Base-by-base conservation (phyloP, 1,284 basidiomycete genomes). In the Cryptococcus floricola region DNA sequence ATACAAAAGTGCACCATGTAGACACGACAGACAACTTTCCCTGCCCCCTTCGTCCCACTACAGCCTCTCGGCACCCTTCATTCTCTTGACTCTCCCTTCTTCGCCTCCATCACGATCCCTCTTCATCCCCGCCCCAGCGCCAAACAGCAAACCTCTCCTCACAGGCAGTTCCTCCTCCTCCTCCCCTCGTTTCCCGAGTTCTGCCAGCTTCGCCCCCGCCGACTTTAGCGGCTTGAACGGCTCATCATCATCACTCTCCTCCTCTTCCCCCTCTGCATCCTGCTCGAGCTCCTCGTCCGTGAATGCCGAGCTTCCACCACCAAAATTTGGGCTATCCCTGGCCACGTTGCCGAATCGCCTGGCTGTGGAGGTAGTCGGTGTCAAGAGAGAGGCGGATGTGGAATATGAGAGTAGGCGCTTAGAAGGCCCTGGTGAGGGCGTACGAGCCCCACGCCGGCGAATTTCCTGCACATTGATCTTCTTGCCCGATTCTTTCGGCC, bases 141-240 rank as follows among this genome's bases (percentile, higher is more conserved):
- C 48, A 60, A 68, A 68, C 14, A 68, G 39, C 50, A 68, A 48
- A 18, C 66, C 66, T 48, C 63, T 57, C 52, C 64, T 59, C n/a
- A 58, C 60, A 12, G 61, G 63, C 56, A 66, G 34, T 31, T 49
- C 56, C 34, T 61, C 58, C 10, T 68, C 64, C 23, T 57, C 59
- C 41, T 56, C 56, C 7, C 10, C 31, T 34, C 31, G 31, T 3
- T 34, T 34, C 31, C 31, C 31, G 2, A 6, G 31, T 34, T 10
- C 31, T 34, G 31, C 31, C 10, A 34, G 31, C 31, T 34, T 34
- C 31, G 31, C 31, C 7, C 31, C 31, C 1, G 10, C 31, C 31
- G 31, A 34, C 31, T 34, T 34, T 6, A 34, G 6, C 31, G 31
- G 31, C 31, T 34, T 34, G 31, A 34, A 34, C 6, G 31, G 31